A percentile compares a stretch with the other conserved stretches of the same genome.
Conservation (phyloP, 2,329 filamentous ascomycete genomes). For the Aureobasidium melanogenum region DNA sequence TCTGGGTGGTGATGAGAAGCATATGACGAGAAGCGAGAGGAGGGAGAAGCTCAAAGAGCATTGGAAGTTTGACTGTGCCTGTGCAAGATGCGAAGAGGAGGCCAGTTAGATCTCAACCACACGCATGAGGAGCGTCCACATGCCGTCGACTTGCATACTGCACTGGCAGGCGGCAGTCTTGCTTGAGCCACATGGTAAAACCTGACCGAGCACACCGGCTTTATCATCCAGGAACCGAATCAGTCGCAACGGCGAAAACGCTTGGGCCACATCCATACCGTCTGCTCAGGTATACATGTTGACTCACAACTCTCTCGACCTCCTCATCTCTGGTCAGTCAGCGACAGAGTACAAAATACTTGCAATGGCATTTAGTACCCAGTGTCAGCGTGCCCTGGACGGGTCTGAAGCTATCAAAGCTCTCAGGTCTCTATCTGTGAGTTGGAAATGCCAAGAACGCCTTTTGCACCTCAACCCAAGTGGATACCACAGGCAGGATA, state of each 20-base stretch:
- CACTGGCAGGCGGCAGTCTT: background rate
- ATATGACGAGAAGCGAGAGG: slow-evolving; percentile 28
- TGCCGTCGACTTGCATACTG: background rate
- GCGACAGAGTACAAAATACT: background rate
- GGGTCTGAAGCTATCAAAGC: background rate
- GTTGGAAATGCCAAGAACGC: background rate
- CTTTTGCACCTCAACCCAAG: background rate
- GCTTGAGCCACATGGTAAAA: background rate
- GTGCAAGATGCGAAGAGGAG: slow-evolving; percentile 27
- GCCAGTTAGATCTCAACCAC: background rate
- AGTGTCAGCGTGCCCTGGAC: background rate
- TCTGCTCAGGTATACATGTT: background rate
- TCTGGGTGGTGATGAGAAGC: slow-evolving; percentile 39
- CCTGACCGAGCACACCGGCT: background rate
- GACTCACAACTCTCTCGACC: background rate
- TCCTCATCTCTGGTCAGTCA: background rate
- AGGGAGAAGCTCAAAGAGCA: slow-evolving; percentile 29
- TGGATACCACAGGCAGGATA: background rate
- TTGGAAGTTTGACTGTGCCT: slow-evolving; percentile 40
- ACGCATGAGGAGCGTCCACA: background rate
- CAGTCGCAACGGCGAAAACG: background rate
- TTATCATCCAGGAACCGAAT: background rate
- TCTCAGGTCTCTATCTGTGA: background rate
- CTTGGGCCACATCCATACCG: background rate
- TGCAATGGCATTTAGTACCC: background rate